Base-by-base conservation (phyloP, 2,329 filamentous ascomycete species). In the Fusarium anguioides region DNA sequence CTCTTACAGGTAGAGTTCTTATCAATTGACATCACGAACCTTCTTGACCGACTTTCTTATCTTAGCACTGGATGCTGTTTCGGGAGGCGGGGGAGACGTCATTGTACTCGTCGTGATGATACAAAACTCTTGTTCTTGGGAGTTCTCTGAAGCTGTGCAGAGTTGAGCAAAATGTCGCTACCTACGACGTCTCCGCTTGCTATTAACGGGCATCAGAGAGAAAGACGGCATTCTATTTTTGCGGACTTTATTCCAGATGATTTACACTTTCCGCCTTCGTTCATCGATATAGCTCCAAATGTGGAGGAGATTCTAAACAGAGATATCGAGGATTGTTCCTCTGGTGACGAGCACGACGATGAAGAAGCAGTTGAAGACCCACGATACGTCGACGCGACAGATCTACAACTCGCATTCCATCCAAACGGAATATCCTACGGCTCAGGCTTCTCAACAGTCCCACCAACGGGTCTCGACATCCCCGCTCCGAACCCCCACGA, bases 301-400 rank as follows among this genome's bases (percentile, higher is more conserved):
- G 60, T 56, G 18, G 60, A 66, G 2, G 66, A 72, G 17, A 72
- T 72, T 10, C 17, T 72, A 2, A 60, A 21, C 24, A 48, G 53
- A 23, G 69, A 72, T 11, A 72, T 72, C 10, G 67, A 59, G 14
- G 69, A 72, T 0, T 72, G 69, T 42, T 72, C 69, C 2, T 72
- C 69, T 4, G 58, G 47, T 1, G 69, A 67, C 10, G 69, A 68
- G 6, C 37, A 64, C 8, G 29, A 26, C 24, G 48, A 67, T 17
- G 39, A 57, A 27, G 64, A 72, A 42, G 45, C 59, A 1, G 39
- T 68, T 1, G 50, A 66, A 3, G 66, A 68, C 3, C 58, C 47
- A 2, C 36, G 57, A 17, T 49, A 42, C 3, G 42, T 53, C 15
- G 41, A 62, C 1, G 20, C 50, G 6, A 20, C 45, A 11, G 67